Evolutionary conservation across 108 stramenopile genomes (phyloP).

Genomic region (Skeletonema menzelii): DNA sequence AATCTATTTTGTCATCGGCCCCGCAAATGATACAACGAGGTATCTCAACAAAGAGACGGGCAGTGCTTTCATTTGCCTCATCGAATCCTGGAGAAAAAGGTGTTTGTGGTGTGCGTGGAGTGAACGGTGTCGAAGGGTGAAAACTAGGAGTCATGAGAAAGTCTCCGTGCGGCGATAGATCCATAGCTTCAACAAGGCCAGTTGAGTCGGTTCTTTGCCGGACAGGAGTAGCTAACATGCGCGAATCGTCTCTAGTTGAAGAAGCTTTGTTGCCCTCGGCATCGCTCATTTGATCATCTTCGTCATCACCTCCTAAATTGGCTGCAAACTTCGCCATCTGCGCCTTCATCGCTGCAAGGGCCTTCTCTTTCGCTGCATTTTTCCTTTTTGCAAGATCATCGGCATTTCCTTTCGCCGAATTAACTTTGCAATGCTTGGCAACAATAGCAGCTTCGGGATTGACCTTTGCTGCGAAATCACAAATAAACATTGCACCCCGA

Average conservation of each 20-base stretch:
- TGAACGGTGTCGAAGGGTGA: conserved; percentile 32
- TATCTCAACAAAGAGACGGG: conserved; percentile 53
- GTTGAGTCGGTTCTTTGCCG: conserved; percentile 12
- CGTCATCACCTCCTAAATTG: conserved; percentile 49
- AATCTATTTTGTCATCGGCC: conserved; percentile 32
- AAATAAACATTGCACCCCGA: conserved; percentile 85
- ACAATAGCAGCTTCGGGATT: conserved; percentile 53
- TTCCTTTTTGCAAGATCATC: conserved; percentile 58
- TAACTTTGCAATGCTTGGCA: conserved; percentile 7
- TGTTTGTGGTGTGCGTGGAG: conserved; percentile 26
- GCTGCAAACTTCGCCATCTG: conserved; percentile 78
- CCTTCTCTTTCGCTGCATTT: conserved; percentile 61
- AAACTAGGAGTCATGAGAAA: conserved; percentile 28
- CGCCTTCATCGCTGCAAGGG: conserved; percentile 20
- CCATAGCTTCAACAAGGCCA: conserved; percentile 25
- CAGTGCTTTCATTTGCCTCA: not conserved
- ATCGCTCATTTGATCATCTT: conserved; percentile 42
- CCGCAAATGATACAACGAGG: conserved; percentile 86
- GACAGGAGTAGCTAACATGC: conserved; percentile 28
- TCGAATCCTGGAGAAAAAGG: not conserved
- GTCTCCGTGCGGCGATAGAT: conserved; percentile 20
- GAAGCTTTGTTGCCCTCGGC: conserved; percentile 20
- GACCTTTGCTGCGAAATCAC: conserved; percentile 66
- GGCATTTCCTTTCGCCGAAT: conserved; percentile 2
- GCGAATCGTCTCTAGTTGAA: conserved; percentile 35